phyloP scores from a whole-genome alignment of 257 asterid species.

The Gentiana dahurica region DNA sequence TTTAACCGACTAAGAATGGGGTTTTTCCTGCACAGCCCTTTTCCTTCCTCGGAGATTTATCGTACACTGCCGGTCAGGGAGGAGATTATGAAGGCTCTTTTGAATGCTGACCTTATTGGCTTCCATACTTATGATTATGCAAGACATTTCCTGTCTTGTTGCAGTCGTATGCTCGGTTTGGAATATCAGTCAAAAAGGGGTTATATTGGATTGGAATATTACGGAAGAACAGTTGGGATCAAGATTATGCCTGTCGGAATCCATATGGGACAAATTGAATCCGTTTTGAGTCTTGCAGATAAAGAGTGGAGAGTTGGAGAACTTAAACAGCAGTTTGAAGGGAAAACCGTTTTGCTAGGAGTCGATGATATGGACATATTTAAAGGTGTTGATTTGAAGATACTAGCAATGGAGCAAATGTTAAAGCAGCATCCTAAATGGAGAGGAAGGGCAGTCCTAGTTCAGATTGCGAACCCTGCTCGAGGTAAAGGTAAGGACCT shows the following conservation, averaged over 20 bases:
- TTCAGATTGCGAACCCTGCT: conserved; percentile 42
- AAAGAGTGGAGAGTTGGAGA: conserved; percentile 31
- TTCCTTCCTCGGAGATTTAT: conserved; percentile 46
- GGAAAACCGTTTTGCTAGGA: conserved; percentile 35
- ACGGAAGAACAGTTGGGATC: conserved; percentile 41
- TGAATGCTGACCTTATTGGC: conserved; percentile 41
- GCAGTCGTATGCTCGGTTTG: conserved; percentile 42
- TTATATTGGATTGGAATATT: conserved; percentile 41
- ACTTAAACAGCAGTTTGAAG: conserved; percentile 36
- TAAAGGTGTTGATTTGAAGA: conserved; percentile 41
- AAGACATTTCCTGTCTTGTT: conserved; percentile 42
- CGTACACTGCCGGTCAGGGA: conserved; percentile 40
- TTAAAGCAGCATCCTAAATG: conserved; percentile 34
- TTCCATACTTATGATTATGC: conserved; percentile 47
- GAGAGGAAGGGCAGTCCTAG: conserved; percentile 36
- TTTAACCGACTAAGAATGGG: conserved; percentile 41
- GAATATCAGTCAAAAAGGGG: conserved; percentile 46
- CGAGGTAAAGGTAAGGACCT: conserved; percentile 42
- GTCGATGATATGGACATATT: conserved; percentile 48
- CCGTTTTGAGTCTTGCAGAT: conserved; percentile 30
- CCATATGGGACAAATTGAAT: conserved; percentile 37
- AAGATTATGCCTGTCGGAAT: conserved; percentile 49
- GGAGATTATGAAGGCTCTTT: conserved; percentile 35
- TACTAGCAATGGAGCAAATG: conserved; percentile 43
- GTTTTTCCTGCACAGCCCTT: conserved; percentile 42